phyloP scores from a whole-genome alignment of 139 green algal genomes.

The Micractinium conductrix region DNA sequence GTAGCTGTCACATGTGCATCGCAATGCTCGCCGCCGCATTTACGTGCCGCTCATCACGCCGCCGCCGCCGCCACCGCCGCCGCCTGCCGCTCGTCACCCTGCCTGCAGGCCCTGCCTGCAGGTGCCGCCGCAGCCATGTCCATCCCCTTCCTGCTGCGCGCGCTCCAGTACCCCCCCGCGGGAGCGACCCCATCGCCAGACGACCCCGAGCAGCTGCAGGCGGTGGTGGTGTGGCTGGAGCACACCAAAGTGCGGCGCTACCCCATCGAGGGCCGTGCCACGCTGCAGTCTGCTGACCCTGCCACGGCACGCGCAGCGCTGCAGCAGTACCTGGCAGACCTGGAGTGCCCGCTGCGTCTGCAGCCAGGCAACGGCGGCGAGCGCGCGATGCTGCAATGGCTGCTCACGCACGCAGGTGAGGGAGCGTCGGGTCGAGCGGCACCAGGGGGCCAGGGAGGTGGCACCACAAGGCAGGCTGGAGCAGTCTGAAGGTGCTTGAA shows the following conservation, averaged over 20 bases:
- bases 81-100: neutral
- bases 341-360: slow-evolving; percentile 56
- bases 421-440: neutral
- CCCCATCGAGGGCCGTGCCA: slow-evolving; percentile 23
- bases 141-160: slow-evolving; percentile 7
- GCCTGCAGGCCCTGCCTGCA: neutral
- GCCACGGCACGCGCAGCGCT: slow-evolving; percentile 30
- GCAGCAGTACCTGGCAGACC: slow-evolving; percentile 53
- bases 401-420: slow-evolving; percentile 46
- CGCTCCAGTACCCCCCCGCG: slow-evolving; percentile 22
- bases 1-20: too few species aligned
- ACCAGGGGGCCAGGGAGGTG: neutral
- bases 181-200: neutral
- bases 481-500: too few species aligned
- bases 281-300: slow-evolving; percentile 11
- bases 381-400: slow-evolving; percentile 45
- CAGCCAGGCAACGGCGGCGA: neutral
- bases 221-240: slow-evolving; percentile 49
- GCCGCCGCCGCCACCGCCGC: neutral
- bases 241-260: slow-evolving; percentile 55
- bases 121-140: neutral
- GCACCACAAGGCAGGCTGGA: neutral
- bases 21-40: too few species aligned
- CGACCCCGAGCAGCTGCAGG: slow-evolving; percentile 15
- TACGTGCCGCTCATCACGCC: neutral